Evolutionary conservation across 768 basidiomycete species (phyloP), one percentile per base, ranked within the genome.

Genomic region (Tylopilus felleus): DNA sequence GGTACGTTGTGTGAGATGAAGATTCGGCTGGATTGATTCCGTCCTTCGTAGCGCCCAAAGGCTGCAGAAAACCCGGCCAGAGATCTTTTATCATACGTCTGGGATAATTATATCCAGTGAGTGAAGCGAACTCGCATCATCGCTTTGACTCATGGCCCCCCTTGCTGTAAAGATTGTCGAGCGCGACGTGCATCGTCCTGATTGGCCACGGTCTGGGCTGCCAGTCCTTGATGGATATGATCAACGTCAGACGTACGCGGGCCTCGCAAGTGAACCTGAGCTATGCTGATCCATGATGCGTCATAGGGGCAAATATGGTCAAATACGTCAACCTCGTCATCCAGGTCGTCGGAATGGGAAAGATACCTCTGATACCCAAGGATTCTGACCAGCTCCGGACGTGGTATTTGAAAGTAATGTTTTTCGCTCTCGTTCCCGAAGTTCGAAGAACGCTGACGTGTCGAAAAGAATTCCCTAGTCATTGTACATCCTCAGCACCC

Each of bases 101-200:
- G 97, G 97, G 96, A 98, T 69, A 96, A 98, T 64, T 95, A 94
- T 64, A 77, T 98, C 57, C 84, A 89, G 95, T 97, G 61, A 55
- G 89, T 68, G 17, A n/a, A 44, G 42, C 54, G 21, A 46, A 43
- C 13, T 51, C 19, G 9, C n/a, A 23, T 19, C 27, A 8, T 35
- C 19, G 13, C 13, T 25, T 47, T 44, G 22, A 52, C 49, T 47
- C 27, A 35, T 17, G 48, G 45, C n/a, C 52, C 21, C 1, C 29
- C 3, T 43, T 40, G 1, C 5, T 23, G 12, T 42, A 7, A 60
- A 94, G 92, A 55, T 75, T 96, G 59, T 87, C 86, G 7, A 78
- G 77, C 21, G 89, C 88, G 8, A 76, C 82, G 28, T 77, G 83
- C 39, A 80, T 99, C 13, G 73, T 98, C 33, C 65, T 99, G 10